Percentiles rank a stretch among this genome's conserved stretches.
These are phyloP conservation scores for Mucor indicus DNA, from an alignment of 371 early-diverging fungal genomes.

Conservation along the genomic window DNA sequence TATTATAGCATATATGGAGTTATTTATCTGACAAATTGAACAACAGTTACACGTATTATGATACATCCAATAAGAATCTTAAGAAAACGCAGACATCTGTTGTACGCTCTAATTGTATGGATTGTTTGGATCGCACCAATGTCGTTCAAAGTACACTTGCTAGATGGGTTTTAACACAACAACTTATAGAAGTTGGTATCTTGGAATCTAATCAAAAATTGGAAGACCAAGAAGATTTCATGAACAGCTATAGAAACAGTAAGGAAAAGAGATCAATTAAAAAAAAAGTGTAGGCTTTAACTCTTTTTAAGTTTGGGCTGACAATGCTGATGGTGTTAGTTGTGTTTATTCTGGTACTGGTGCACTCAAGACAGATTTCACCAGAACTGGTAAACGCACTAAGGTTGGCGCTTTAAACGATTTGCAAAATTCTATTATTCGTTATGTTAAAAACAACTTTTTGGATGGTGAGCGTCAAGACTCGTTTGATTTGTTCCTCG, in stretches of 20 bases:
- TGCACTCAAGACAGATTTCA: slow-evolving; percentile 97
- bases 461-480: slow-evolving; percentile 92
- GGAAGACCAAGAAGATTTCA: slow-evolving; percentile 47
- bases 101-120: slow-evolving; percentile 99
- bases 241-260: slow-evolving; percentile 45
- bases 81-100: slow-evolving; percentile 74
- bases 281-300: background rate
- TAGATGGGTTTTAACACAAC: slow-evolving; percentile 61
- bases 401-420: slow-evolving; percentile 83
- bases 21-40: no score
- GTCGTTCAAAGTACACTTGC: slow-evolving; percentile 94
- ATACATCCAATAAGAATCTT: slow-evolving; percentile 11
- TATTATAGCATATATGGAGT: background rate
- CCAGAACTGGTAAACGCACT: slow-evolving; percentile 90
- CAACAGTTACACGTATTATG: slow-evolving; percentile 17
- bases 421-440: slow-evolving; percentile 73
- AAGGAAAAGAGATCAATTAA: slow-evolving; percentile 4
- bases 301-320: slow-evolving; percentile 85
- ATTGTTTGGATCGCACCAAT: slow-evolving; percentile 99
- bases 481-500: slow-evolving; percentile 78
- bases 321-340: slow-evolving; percentile 98
- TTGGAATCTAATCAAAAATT: slow-evolving; percentile 57
- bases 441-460: slow-evolving; percentile 93
- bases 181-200: slow-evolving; percentile 65
- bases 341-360: slow-evolving; percentile 97